Conservation (phyloP, 2,329 filamentous ascomycete species). For the Didymella arachidicola region DNA sequence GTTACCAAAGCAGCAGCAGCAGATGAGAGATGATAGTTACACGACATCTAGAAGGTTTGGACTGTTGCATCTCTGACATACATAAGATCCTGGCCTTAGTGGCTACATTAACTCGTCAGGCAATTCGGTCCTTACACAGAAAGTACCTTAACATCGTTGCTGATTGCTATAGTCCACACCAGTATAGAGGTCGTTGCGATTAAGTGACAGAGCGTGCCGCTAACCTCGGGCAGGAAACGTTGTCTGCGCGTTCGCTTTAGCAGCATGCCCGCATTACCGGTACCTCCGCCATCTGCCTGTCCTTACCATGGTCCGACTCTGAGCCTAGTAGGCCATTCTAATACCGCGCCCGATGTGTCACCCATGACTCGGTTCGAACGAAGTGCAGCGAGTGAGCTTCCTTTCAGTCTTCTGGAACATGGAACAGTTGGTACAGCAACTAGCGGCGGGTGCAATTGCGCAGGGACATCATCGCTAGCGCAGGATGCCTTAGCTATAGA, state of each 20-base stretch:
- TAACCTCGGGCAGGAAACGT: neutral
- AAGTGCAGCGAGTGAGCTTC: neutral
- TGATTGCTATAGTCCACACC: neutral
- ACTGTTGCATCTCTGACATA: neutral
- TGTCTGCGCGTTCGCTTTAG: neutral
- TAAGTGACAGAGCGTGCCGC: neutral
- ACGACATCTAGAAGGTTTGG: neutral
- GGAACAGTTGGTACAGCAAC: neutral
- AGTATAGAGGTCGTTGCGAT: neutral
- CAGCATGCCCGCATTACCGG: neutral
- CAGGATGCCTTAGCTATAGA: neutral
- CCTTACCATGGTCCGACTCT: neutral
- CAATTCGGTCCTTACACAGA: neutral
- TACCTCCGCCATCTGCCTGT: neutral
- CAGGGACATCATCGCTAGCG: neutral
- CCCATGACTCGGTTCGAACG: neutral
- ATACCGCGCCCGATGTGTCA: neutral
- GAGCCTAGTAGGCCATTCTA: neutral
- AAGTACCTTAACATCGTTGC: neutral
- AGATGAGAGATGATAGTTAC: neutral
- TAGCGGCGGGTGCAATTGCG: neutral
- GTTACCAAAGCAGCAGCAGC: neutral
- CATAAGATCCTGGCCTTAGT: neutral
- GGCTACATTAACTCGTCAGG: neutral
- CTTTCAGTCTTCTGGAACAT: neutral